These are phyloP conservation scores for Glycine latifolia DNA, from an alignment of 306 rosid genomes.

Conservation along the genomic window DNA sequence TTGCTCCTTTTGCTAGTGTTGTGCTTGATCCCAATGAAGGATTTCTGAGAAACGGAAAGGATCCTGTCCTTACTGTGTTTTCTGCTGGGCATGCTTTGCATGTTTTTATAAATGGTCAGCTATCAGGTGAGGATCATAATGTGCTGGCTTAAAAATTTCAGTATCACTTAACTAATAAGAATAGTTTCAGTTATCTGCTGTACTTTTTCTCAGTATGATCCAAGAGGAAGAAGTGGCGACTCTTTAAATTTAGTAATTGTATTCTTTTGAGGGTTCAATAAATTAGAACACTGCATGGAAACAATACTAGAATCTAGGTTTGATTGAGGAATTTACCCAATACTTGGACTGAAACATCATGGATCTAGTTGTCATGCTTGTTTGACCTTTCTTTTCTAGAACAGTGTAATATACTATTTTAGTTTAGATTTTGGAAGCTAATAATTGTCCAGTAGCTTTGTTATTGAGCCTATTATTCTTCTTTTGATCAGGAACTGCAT, in stretches of 20 bases:
- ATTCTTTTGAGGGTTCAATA: slow-evolving; percentile 7
- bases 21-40: slow-evolving; percentile 73
- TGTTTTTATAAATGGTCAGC: slow-evolving; percentile 84
- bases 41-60: slow-evolving; percentile 68
- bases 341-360: slow-evolving; percentile 14
- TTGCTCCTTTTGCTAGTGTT: slow-evolving; percentile 59
- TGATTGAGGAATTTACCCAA: slow-evolving; percentile 20
- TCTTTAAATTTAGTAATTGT: not conserved
- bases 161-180: not conserved
- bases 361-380: slow-evolving; percentile 30
- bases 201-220: too few relatives aligned
- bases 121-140: slow-evolving; percentile 66
- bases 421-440: not conserved
- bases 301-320: slow-evolving; percentile 9
- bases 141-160: slow-evolving; percentile 7
- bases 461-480: slow-evolving; percentile 31
- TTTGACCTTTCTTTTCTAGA: not conserved
- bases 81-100: slow-evolving; percentile 99
- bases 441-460: not conserved
- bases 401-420: too few relatives aligned
- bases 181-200: not conserved
- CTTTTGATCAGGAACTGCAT: slow-evolving; percentile 74
- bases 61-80: slow-evolving; percentile 75
- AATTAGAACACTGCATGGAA: slow-evolving; percentile 30
- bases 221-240: not conserved